Percentiles rank a stretch among this genome's conserved stretches.
These are phyloP conservation scores for Gorgonomyces haynaldii DNA, from an alignment of 192 early-diverging fungal genomes.

Conservation along the genomic window DNA sequence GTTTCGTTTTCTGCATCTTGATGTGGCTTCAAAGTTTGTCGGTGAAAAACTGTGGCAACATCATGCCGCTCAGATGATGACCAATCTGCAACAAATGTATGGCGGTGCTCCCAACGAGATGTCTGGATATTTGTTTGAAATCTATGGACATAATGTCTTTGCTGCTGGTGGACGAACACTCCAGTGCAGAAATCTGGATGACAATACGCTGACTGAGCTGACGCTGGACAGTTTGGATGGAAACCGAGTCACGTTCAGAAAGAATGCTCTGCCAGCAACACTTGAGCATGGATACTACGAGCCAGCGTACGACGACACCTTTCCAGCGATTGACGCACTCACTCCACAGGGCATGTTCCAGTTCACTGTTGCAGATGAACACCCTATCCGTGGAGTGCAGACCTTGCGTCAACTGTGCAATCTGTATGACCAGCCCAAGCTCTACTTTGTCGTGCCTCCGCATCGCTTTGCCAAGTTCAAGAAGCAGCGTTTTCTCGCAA, in stretches of 20 bases:
- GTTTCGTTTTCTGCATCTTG: conserved; percentile 5
- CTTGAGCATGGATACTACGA: conserved; percentile 8
- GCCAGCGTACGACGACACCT: conserved; percentile 15
- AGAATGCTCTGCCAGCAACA: conserved; percentile 5
- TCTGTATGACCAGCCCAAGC: conserved; percentile 4
- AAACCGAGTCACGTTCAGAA: conserved; percentile 10
- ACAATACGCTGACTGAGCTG: conserved; percentile 3
- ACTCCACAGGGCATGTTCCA: conserved; percentile 20
- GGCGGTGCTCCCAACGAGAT: conserved; percentile 12
- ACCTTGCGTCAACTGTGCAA: conserved; percentile 5
- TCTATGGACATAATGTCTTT: conserved; percentile 15
- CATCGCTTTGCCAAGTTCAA: conserved; percentile 4
- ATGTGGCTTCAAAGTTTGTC: conserved; percentile 17
- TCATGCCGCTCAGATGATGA: conserved; percentile 16
- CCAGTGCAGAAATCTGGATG: conserved; percentile 10
- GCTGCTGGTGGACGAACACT: conserved; percentile 18
- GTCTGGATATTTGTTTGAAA: conserved; percentile 16
- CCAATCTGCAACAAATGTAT: conserved; percentile 14
- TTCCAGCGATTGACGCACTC: conserved; percentile 17
- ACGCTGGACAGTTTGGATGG: conserved; percentile 3
- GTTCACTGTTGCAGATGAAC: conserved; percentile 17
- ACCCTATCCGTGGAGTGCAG: conserved; percentile 12
- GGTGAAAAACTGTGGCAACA: conserved; percentile 15
- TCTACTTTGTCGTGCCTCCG: conserved; percentile 7
- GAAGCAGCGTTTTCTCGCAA: conserved; percentile 13